phyloP scores from a whole-genome alignment of 306 rosid species.

The Cucumis hystrix region DNA sequence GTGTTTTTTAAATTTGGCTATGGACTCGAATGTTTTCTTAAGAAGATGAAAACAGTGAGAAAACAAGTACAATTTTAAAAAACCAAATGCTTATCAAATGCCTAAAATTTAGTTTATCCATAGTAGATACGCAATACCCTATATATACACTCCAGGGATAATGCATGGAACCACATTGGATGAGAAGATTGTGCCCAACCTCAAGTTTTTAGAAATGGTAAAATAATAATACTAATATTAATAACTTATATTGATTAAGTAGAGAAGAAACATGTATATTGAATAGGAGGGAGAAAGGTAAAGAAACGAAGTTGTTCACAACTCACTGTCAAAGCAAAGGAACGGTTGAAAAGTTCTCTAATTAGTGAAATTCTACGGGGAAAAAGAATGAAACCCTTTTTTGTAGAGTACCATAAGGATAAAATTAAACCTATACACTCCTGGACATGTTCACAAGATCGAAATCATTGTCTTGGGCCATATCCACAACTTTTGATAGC shows the following conservation, averaged over 20 bases:
- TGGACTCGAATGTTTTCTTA: not conserved
- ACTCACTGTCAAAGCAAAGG: not conserved
- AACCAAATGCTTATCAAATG: not conserved
- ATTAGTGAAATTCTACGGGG: not conserved
- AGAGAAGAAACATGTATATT: not conserved
- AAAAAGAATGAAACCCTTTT: not conserved
- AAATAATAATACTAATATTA: not conserved
- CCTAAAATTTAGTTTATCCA: not conserved
- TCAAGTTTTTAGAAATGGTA: not conserved
- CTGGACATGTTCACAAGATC: not conserved
- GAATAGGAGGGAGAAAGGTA: not conserved
- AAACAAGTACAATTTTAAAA: not conserved
- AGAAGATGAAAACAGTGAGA: not conserved
- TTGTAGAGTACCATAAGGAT: not conserved
- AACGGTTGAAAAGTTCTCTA: not conserved
- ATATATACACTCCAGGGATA: not conserved
- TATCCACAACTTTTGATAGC: not conserved
- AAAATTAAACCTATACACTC: not conserved
- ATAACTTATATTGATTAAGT: not conserved
- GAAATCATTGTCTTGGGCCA: not conserved
- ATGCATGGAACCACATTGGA: not conserved
- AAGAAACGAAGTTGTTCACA: not conserved
- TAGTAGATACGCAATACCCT: not conserved
- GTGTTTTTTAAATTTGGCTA: not conserved
- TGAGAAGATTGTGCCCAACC: not conserved